A percentile compares a stretch with the other conserved stretches of the same genome.
Conservation (phyloP, 2,329 filamentous ascomycete species). For the Chrysosporium keratinophilum region DNA sequence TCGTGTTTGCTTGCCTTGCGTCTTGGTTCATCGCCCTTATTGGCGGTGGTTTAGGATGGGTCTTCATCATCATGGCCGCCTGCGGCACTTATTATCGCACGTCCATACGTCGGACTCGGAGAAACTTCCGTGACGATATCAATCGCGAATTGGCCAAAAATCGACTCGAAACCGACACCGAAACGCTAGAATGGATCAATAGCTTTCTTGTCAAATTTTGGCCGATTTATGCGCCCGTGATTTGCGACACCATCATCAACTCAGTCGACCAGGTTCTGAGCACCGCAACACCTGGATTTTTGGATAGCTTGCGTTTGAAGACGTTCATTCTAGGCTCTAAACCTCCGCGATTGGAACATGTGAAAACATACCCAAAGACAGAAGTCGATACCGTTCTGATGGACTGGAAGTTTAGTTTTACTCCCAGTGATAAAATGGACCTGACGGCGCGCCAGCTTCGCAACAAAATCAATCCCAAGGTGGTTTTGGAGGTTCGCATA, state of each 20-base stretch:
- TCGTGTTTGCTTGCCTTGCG: constrained; percentile 78
- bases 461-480: constrained; percentile 93
- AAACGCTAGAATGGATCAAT: constrained; percentile 98
- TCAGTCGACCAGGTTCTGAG: constrained; percentile 94
- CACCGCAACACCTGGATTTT: constrained; percentile 77
- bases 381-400: constrained; percentile 94
- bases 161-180: constrained; percentile 76
- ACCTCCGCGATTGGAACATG: constrained; percentile 89
- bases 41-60: constrained; percentile 84
- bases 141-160: constrained; percentile 79
- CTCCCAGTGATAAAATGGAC: constrained; percentile 83
- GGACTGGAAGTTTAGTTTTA: constrained; percentile 99
- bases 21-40: constrained; percentile 86
- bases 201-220: constrained; percentile 98
- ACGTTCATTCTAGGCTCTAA: constrained; percentile 91
- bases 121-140: constrained; percentile 93
- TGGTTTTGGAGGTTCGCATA: constrained; percentile 86
- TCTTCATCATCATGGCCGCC: constrained; percentile 82
- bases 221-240: constrained; percentile 93
- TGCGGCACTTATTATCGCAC: constrained; percentile 96
- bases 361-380: constrained; percentile 93
- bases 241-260: constrained; percentile 83
- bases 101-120: constrained; percentile 80
- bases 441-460: constrained; percentile 82
- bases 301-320: constrained; percentile 88